phyloP scores from a whole-genome alignment of 257 asterid genomes.

The Fraxinus excelsior region DNA sequence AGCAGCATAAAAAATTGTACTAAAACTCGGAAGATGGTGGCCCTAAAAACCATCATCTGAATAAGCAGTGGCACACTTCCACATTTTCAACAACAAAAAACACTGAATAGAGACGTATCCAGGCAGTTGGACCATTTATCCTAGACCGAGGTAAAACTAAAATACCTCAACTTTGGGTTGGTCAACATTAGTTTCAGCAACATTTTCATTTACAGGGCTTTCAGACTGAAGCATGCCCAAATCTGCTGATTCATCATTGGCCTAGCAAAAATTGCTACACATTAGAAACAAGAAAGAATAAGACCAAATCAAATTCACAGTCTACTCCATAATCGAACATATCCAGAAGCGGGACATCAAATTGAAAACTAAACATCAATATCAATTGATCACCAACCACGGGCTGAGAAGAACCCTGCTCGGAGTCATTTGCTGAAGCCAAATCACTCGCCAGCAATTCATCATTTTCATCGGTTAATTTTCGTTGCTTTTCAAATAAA shows the following conservation, averaged over 20 bases:
- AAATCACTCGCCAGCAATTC: constrained; percentile 36
- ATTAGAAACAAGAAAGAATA: constrained; percentile 25
- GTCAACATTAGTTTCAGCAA: constrained; percentile 32
- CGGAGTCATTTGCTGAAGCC: constrained; percentile 28
- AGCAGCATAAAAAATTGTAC: background rate
- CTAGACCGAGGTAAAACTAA: constrained; percentile 2
- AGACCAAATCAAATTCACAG: background rate
- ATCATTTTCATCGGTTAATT: constrained; percentile 43
- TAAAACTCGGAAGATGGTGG: background rate
- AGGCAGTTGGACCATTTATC: background rate
- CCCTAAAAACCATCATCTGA: background rate
- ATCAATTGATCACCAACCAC: constrained; percentile 39
- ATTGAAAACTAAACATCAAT: background rate
- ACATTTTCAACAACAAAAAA: constrained; percentile 1
- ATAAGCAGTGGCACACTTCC: background rate
- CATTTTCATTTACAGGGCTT: constrained; percentile 32
- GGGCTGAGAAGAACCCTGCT: constrained; percentile 30
- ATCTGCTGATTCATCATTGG: constrained; percentile 41
- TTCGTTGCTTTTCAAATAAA: constrained; percentile 52
- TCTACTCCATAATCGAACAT: background rate
- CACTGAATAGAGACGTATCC: constrained; percentile 4
- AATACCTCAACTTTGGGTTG: constrained; percentile 59
- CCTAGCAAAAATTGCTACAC: constrained; percentile 36
- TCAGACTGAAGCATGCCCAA: constrained; percentile 39
- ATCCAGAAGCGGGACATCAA: background rate